phyloP scores from a whole-genome alignment of 1,284 basidiomycete species.

The Malassezia globosa region DNA sequence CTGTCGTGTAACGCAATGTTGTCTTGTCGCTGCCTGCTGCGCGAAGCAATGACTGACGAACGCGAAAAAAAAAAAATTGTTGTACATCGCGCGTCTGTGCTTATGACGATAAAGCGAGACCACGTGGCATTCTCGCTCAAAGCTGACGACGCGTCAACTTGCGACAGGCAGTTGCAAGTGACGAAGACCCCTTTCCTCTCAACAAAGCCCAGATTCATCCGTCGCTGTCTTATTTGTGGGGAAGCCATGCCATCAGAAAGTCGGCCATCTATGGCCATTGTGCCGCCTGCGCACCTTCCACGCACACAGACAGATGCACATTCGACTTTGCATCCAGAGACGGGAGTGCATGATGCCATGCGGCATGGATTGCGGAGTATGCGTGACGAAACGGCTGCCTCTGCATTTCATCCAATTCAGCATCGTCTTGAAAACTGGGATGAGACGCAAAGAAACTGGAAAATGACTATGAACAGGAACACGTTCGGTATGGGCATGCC shows the following conservation, averaged over 20 bases:
- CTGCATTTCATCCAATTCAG: slow-evolving; percentile 35
- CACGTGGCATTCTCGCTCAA: too few species aligned
- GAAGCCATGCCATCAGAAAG: neutral
- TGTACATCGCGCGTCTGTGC: too few species aligned
- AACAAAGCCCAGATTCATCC: too few species aligned
- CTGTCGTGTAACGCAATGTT: too few species aligned
- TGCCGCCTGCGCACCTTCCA: slow-evolving; percentile 21
- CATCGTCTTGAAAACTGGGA: slow-evolving; percentile 58
- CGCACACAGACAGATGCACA: slow-evolving; percentile 19
- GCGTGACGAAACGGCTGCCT: slow-evolving; percentile 25
- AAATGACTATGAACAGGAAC: slow-evolving; percentile 72
- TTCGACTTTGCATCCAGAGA: slow-evolving; percentile 32
- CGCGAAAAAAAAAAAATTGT: too few species aligned
- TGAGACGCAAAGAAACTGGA: slow-evolving; percentile 74
- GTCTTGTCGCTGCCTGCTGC: too few species aligned
- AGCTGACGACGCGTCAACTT: too few species aligned
- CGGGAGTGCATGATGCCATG: slow-evolving; percentile 41
- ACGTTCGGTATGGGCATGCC: slow-evolving; percentile 77
- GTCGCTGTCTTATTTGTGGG: too few species aligned
- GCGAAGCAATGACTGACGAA: too few species aligned
- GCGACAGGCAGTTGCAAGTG: too few species aligned
- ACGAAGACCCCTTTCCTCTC: too few species aligned
- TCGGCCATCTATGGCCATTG: slow-evolving; percentile 20
- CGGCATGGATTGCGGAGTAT: slow-evolving; percentile 35
- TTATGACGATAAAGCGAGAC: too few species aligned